Base-by-base conservation (phyloP, 441 rosid species). In the Euphorbia schlechtendalii region DNA sequence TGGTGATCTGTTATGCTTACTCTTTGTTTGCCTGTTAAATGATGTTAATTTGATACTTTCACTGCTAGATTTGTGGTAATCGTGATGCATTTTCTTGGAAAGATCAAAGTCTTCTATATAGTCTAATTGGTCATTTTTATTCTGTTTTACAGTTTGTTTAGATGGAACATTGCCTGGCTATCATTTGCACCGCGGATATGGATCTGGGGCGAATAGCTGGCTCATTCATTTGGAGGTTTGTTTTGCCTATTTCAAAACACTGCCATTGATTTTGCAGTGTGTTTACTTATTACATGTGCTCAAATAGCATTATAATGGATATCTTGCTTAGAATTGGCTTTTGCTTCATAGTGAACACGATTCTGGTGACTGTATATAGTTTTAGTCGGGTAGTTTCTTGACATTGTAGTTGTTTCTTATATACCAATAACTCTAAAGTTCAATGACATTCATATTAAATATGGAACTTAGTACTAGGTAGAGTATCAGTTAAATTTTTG, bases 101-200 rank as follows among this genome's bases (percentile, higher is more conserved):
- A 64, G 56, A 68, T 55, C 53, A 56, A 14, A 55, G 11, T 60
- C 36, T 22, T 30, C 10, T 41, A 10, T 66, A 9, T 56, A 69
- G 56, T 59, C 67, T 66, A 67, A 61, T 75, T 13, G 17, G n/a
- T 43, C 20, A n/a, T 41, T 40, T 73, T 34, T 51, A 17, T 68
- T 34, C 66, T 63, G 66, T 67, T 27, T 59, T 62, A 55, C 85
- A 94, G 99, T 94, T 51, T 94, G 99, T 77, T 80, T 91, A 80
- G 99, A 91, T 83, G 99, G 99, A 77, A 85, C 98, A 53, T 73
- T 89, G 71, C 99, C 99, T 28, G 99, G 98, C 36, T 94, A 94
- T 74, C 99, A 94, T 78, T 70, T 84, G 61, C 96, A 87, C 66
- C 89, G 76, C 12, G 99, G 99, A 67, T 79, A 75, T 65, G 96